These are phyloP conservation scores for Solanum rostratum DNA, from an alignment of 257 asterid genomes.

Conservation along the genomic window DNA sequence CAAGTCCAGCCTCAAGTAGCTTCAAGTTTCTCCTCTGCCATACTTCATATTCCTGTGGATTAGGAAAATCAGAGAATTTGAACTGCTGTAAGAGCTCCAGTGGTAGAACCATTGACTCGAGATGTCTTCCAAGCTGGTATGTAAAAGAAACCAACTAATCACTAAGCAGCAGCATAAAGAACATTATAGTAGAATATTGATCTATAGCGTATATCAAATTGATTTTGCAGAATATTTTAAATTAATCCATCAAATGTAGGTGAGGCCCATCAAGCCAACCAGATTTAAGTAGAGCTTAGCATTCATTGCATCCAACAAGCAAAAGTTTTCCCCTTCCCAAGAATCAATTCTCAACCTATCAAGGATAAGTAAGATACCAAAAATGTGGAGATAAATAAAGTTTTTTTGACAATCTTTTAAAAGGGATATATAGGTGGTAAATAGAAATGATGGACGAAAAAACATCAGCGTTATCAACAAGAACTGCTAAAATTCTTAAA, in stretches of 20 bases:
- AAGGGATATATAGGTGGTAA: background rate
- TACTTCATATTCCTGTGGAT: constrained; percentile 43
- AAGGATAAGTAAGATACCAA: background rate
- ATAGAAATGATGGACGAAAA: background rate
- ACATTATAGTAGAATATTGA: background rate
- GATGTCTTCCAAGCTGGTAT: constrained; percentile 67
- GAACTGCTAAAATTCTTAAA: background rate
- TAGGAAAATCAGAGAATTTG: constrained; percentile 52
- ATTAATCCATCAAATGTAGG: background rate
- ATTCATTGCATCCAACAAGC: background rate
- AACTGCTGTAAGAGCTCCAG: constrained; percentile 68
- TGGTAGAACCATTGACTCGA: constrained; percentile 78
- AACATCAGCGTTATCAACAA: background rate
- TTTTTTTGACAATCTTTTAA: background rate
- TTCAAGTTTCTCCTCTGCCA: constrained; percentile 73
- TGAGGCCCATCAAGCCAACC: background rate
- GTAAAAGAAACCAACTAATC: constrained; percentile 4
- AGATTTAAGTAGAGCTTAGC: background rate
- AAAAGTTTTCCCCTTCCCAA: background rate
- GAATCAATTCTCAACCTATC: background rate
- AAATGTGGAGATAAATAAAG: background rate
- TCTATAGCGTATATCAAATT: background rate
- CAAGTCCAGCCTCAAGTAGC: constrained; percentile 72
- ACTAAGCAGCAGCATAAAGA: background rate
- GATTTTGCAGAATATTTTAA: background rate